phyloP scores from a whole-genome alignment of 257 asterid genomes.

The Solanum verrucosum region DNA sequence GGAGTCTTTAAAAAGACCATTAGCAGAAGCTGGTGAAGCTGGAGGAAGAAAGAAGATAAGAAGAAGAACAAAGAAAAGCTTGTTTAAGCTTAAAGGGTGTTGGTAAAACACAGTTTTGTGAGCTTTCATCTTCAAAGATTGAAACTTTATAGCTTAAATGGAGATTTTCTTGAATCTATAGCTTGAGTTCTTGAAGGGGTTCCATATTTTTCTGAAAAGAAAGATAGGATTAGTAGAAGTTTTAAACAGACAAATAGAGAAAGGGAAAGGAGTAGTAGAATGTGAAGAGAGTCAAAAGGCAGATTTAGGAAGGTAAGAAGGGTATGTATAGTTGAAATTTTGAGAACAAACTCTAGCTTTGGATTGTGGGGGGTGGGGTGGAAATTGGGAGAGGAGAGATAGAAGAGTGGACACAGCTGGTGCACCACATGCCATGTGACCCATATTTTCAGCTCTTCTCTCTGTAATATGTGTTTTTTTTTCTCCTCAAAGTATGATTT shows the following conservation, averaged over 20 bases:
- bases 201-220: constrained; percentile 27
- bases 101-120: constrained; percentile 10
- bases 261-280: constrained; percentile 3
- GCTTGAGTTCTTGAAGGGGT: constrained; percentile 22
- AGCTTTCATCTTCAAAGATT: constrained; percentile 32
- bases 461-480: not conserved
- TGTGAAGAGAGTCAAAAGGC: constrained; percentile 46
- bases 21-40: constrained; percentile 10
- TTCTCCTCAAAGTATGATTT: constrained; percentile 6
- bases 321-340: constrained; percentile 33
- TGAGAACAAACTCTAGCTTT: not conserved
- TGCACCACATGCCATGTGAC: constrained; percentile 84
- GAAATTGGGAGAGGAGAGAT: not conserved
- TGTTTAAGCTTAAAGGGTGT: constrained; percentile 14
- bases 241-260: constrained; percentile 4
- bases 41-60: constrained; percentile 6
- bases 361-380: not conserved
- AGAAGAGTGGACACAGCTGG: constrained; percentile 58
- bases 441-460: constrained; percentile 17
- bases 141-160: not conserved
- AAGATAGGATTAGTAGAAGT: not conserved
- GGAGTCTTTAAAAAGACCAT: constrained; percentile 26
- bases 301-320: constrained; percentile 27
- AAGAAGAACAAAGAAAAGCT: constrained; percentile 9
- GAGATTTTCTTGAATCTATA: constrained; percentile 6